Evolutionary conservation across 352 stramenopile species (phyloP).

Genomic region (Blastocystis sp.): DNA sequence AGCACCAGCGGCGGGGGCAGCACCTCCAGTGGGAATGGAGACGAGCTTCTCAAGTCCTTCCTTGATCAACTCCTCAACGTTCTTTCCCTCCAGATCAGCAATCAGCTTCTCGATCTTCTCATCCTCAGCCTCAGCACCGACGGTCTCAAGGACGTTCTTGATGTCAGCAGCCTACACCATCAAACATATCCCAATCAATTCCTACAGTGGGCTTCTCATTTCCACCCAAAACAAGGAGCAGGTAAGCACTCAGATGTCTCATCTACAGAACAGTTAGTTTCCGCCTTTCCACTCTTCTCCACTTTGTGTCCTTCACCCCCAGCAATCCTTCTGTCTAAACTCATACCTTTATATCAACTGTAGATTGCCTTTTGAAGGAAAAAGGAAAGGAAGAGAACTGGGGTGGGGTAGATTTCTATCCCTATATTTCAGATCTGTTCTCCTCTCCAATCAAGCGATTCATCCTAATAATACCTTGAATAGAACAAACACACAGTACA

Average conservation of each 20-base stretch:
- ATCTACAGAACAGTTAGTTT: slow-evolving; percentile 73
- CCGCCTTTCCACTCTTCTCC: slow-evolving; percentile 70
- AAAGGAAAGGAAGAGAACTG: background rate
- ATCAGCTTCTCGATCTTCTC: too few relatives aligned
- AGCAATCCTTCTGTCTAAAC: slow-evolving; percentile 65
- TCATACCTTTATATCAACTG: slow-evolving; percentile 16
- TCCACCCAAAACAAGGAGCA: too few relatives aligned
- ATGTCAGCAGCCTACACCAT: too few relatives aligned
- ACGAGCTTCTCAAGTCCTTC: too few relatives aligned
- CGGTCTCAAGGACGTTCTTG: too few relatives aligned
- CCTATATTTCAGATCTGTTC: background rate
- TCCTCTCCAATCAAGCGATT: background rate
- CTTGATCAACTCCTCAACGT: too few relatives aligned
- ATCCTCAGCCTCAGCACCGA: too few relatives aligned
- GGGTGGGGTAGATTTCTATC: background rate
- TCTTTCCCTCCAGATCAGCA: too few relatives aligned
- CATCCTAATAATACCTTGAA: background rate
- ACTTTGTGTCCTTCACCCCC: slow-evolving; percentile 73
- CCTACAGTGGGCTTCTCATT: too few relatives aligned
- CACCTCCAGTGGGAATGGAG: slow-evolving; percentile 73
- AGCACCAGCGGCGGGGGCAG: slow-evolving; percentile 59
- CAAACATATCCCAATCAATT: too few relatives aligned
- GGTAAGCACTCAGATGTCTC: too few relatives aligned
- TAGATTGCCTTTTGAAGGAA: background rate
- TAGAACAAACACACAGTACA: background rate